Base-by-base conservation (phyloP, 768 basidiomycete species). In the Suillus discolor region DNA sequence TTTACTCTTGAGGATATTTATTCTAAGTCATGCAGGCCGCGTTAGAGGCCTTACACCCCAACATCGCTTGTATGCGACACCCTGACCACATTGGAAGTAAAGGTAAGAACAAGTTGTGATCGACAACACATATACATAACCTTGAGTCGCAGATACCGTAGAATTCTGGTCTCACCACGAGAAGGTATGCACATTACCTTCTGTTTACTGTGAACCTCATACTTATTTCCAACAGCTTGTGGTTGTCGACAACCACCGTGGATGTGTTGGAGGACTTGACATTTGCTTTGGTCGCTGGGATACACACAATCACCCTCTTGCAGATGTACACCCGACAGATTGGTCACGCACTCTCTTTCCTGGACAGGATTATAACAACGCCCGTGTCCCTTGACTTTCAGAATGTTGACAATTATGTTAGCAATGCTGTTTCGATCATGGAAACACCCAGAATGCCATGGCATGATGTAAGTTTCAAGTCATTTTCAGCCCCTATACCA, bases 251-350 rank as follows among this genome's bases (percentile, higher is more conserved):
- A 93, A 95, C 72, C 88, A 91, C 71, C 84, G 81, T 61, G 94
- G 93, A 3, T 92, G 90, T 69, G 89, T 97, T 62, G 97, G 97
- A 28, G 97, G 97, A 13, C 87, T 99, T 34, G 97, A 99, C 75
- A 83, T 97, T 20, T 98, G 95, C 80, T 97, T 96, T 70, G 97
- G 97, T 13, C 90, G 97, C 23, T 99, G 97, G 96, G 97, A 99
- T 78, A 94, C 92, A 0, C 88, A 93, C 72, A 91, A 81, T 47
- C 92, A 95, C 74, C 96, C 96, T 1, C 84, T 98, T 45, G 91
- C 96, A 4, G 97, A 99, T 71, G 93, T 88, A 3, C 96, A 98
- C 73, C 95, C 94, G 0, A 94, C 94, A 2, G 83, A 96, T 70
- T 95, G 96, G 73, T 71, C 77, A 54, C 83, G 83, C 62, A 94